Conservation (phyloP, 495 filamentous ascomycete genomes). For the Aspergillus carlsbadensis region DNA sequence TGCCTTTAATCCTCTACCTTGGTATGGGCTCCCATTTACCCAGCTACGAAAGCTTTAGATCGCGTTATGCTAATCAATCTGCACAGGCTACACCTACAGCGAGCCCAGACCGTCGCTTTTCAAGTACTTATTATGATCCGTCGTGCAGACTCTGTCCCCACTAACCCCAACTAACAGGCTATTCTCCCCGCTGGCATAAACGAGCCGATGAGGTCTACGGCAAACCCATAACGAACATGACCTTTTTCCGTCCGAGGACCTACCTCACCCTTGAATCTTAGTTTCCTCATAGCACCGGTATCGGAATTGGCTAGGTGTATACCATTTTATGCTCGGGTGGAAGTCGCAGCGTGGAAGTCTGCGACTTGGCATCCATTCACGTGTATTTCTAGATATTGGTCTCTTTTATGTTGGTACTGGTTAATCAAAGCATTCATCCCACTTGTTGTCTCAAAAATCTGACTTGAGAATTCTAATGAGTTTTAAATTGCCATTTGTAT, state of each 20-base stretch:
- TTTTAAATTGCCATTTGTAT: neutral
- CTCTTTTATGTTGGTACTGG: constrained; percentile 11
- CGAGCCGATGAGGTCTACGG: neutral
- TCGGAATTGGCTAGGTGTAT: neutral
- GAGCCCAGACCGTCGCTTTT: constrained; percentile 90
- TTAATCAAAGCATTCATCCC: constrained; percentile 9
- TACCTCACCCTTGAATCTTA: neutral
- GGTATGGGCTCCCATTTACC: constrained; percentile 59
- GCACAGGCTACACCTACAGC: constrained; percentile 86
- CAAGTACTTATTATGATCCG: constrained; percentile 56
- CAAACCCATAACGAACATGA: neutral
- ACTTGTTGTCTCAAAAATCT: no score
- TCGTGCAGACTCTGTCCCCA: neutral
- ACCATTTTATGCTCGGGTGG: neutral
- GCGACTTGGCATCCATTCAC: constrained; percentile 8
- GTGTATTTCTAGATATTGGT: constrained; percentile 24
- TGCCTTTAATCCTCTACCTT: constrained; percentile 95
- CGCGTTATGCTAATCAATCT: constrained; percentile 11
- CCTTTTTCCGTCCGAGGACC: neutral
- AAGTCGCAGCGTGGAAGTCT: neutral
- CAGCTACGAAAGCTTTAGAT: neutral
- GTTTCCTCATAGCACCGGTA: neutral
- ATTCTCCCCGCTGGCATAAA: constrained; percentile 66
- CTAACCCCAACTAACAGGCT: constrained; percentile 50
- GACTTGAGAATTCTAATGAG: neutral